phyloP scores from a whole-genome alignment of 2,329 filamentous ascomycete species.

The Tricladium varicosporioides region DNA sequence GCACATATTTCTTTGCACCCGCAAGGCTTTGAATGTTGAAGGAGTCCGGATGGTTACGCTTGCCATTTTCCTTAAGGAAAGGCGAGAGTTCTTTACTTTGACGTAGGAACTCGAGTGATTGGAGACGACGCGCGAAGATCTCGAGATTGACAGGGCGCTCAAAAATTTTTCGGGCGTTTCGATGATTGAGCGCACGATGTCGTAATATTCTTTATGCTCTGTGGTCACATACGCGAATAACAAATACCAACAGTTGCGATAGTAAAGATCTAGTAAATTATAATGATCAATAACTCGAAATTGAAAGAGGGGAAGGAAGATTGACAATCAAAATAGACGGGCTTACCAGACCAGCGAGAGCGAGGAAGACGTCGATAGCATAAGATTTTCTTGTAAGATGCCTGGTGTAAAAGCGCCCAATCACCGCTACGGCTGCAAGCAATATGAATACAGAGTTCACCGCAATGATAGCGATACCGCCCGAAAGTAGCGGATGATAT shows the following conservation, averaged over 20 bases:
- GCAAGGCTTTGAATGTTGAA: slow-evolving; percentile 7
- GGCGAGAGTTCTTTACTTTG: not conserved
- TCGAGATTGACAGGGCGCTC: no score
- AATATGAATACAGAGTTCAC: not conserved
- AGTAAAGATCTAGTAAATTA: not conserved
- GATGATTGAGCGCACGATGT: no score
- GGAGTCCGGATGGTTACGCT: slow-evolving; percentile 5
- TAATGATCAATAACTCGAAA: no score
- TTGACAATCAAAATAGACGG: not conserved
- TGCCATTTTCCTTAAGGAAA: slow-evolving; percentile 8
- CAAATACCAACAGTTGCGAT: not conserved
- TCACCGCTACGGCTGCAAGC: not conserved
- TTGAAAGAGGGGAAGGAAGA: not conserved
- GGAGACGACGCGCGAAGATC: no score
- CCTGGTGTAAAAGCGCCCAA: not conserved
- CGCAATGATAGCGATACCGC: not conserved
- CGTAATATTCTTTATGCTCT: no score
- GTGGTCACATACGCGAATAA: not conserved
- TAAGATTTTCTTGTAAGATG: not conserved
- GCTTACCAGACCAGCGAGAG: not conserved
- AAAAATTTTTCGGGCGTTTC: no score
- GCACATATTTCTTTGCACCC: slow-evolving; percentile 12
- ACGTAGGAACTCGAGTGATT: no score
- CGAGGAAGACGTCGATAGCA: not conserved
- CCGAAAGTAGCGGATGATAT: not conserved